phyloP scores from a whole-genome alignment of 306 rosid genomes.

The Lablab purpureus region DNA sequence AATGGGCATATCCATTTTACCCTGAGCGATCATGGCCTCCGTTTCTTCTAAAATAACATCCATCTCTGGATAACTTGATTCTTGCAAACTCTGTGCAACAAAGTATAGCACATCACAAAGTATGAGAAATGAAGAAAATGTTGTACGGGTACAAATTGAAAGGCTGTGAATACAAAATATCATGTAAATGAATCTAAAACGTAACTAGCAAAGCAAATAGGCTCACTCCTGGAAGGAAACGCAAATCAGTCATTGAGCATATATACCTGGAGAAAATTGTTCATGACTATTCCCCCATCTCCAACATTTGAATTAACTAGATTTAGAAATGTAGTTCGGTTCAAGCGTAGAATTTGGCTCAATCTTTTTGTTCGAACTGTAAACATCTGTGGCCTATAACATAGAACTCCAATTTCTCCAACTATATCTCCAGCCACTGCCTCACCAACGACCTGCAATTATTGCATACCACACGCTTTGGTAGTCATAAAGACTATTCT shows the following conservation, averaged over 20 bases:
- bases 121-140: neutral
- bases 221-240: conserved; percentile 5
- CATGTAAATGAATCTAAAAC: neutral
- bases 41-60: conserved; percentile 59
- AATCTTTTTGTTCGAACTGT: conserved; percentile 76
- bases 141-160: neutral
- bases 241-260: neutral
- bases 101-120: neutral
- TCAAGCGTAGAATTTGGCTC: conserved; percentile 76
- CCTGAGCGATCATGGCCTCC: conserved; percentile 65
- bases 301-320: conserved; percentile 71
- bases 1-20: conserved; percentile 67
- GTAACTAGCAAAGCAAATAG: neutral
- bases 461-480: conserved; percentile 28
- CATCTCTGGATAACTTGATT: conserved; percentile 51
- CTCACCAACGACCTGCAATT: conserved; percentile 66
- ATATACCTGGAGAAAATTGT: conserved; percentile 70
- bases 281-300: conserved; percentile 73
- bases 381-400: conserved; percentile 78
- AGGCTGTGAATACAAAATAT: neutral
- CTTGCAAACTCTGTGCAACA: conserved; percentile 60
- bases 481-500: conserved; percentile 15
- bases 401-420: conserved; percentile 82
- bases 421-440: conserved; percentile 58
- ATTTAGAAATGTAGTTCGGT: conserved; percentile 64